Evolutionary conservation across 495 filamentous ascomycete species (phyloP).

Genomic region (Barbatosphaeria neglecta): DNA sequence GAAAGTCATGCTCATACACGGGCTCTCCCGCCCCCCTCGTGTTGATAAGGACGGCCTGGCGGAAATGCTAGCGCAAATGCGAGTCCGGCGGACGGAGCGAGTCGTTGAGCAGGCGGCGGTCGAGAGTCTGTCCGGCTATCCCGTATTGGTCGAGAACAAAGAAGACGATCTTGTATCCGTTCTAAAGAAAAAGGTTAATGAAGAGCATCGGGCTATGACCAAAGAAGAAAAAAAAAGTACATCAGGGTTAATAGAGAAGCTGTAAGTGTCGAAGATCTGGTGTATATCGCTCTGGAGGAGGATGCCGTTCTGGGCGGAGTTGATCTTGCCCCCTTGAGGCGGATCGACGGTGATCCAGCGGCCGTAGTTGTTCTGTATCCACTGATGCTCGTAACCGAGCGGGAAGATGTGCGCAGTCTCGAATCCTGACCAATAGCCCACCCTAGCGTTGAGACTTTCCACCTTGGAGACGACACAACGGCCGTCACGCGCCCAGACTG

Average conservation of each 20-base stretch:
- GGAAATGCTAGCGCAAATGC: slow-evolving; percentile 31
- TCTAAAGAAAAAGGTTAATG: slow-evolving; percentile 5
- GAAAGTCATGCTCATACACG: slow-evolving; percentile 28
- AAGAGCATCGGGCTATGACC: too few relatives aligned
- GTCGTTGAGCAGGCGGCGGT: slow-evolving; percentile 20
- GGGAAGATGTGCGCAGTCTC: not conserved
- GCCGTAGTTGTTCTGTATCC: not conserved
- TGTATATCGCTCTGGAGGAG: slow-evolving; percentile 2
- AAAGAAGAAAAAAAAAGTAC: slow-evolving; percentile 11
- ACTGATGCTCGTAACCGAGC: slow-evolving; percentile 3
- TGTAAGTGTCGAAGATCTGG: slow-evolving; percentile 1
- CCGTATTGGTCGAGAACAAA: slow-evolving; percentile 14
- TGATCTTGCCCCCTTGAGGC: slow-evolving; percentile 2
- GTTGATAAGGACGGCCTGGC: slow-evolving; percentile 19
- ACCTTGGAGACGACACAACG: slow-evolving; percentile 1
- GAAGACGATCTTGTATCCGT: slow-evolving; percentile 23
- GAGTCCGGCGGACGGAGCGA: slow-evolving; percentile 20
- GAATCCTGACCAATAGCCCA: slow-evolving; percentile 1
- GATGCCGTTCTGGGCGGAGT: slow-evolving; percentile 3
- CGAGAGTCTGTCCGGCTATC: slow-evolving; percentile 20
- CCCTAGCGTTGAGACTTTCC: not conserved
- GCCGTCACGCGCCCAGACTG: slow-evolving; percentile 1
- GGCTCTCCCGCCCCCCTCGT: too few relatives aligned
- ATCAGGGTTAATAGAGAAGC: slow-evolving; percentile 21
- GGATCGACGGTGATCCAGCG: not conserved